These are phyloP conservation scores for Coemansia sp. DNA, from an alignment of 192 early-diverging fungal genomes.

Conservation along the genomic window DNA sequence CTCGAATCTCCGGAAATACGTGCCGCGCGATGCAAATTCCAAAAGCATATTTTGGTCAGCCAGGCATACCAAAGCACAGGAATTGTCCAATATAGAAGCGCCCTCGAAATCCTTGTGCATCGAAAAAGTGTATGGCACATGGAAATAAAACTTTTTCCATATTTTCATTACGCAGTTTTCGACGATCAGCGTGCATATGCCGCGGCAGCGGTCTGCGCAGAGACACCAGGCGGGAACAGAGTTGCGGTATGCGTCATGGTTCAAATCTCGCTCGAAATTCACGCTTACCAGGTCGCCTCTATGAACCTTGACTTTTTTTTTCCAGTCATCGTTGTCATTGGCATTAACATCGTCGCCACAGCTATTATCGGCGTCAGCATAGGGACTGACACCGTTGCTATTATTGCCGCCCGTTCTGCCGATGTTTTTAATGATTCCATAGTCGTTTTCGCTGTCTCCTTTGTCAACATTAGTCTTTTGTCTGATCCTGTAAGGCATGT, in stretches of 20 bases:
- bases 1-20: not conserved
- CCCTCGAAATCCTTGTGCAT: not conserved
- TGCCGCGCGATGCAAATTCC: not conserved
- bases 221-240: not conserved
- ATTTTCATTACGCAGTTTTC: not conserved
- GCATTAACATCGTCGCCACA: too few species aligned
- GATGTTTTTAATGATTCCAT: not conserved
- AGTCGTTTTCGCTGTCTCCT: not conserved
- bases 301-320: not conserved
- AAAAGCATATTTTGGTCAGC: not conserved
- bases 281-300: not conserved
- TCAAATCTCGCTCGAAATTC: not conserved
- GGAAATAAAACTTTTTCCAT: not conserved
- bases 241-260: not conserved
- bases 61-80: not conserved
- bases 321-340: not conserved
- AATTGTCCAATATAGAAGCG: not conserved
- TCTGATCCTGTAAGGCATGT: not conserved
- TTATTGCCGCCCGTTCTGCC: not conserved
- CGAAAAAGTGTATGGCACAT: not conserved
- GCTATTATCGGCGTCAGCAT: too few species aligned
- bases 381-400: too few species aligned
- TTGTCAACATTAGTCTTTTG: not conserved
- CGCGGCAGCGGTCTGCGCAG: not conserved
- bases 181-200: not conserved